Conservation (phyloP, 2,329 filamentous ascomycete genomes). For the Byssochlamys sp. region DNA sequence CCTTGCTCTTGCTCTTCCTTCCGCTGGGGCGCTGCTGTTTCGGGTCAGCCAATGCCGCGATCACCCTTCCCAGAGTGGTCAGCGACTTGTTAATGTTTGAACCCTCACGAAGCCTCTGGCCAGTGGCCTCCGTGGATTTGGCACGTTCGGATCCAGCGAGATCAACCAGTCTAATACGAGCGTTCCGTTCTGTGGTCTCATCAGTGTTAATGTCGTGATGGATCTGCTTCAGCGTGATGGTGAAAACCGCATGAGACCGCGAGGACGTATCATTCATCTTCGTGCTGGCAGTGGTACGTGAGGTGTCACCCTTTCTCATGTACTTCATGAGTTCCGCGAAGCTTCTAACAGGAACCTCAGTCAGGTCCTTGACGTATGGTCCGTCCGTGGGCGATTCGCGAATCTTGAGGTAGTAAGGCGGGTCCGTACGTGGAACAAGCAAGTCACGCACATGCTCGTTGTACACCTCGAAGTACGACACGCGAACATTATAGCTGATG, state of each 20-base stretch:
- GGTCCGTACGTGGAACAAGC: constrained; percentile 66
- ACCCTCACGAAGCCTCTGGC: constrained; percentile 79
- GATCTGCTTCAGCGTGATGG: constrained; percentile 94
- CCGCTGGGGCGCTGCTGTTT: constrained; percentile 50
- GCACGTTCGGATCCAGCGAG: constrained; percentile 89
- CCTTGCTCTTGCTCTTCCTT: constrained; percentile 55
- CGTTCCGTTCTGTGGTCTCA: constrained; percentile 88
- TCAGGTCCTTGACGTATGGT: constrained; percentile 92
- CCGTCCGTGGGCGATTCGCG: constrained; percentile 90
- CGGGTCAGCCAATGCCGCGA: constrained; percentile 73
- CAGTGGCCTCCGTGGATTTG: constrained; percentile 90
- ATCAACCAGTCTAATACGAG: constrained; percentile 88
- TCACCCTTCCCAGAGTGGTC: constrained; percentile 88
- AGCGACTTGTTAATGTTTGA: constrained; percentile 99
- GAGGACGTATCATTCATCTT: constrained; percentile 99
- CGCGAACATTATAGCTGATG: constrained; percentile 91
- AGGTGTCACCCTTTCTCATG: constrained; percentile 83
- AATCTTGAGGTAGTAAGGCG: constrained; percentile 90
- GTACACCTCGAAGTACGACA: constrained; percentile 98
- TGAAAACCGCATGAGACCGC: constrained; percentile 93
- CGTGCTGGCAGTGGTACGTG: constrained; percentile 80
- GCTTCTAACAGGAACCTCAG: constrained; percentile 80
- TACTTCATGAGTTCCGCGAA: constrained; percentile 77
- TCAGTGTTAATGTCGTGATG: constrained; percentile 96
- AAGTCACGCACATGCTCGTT: constrained; percentile 97